A percentile compares a stretch with the other conserved stretches of the same genome.
Conservation (phyloP, 225 moss, liverwort and hornwort genomes). For the Marchantia paleacea region DNA sequence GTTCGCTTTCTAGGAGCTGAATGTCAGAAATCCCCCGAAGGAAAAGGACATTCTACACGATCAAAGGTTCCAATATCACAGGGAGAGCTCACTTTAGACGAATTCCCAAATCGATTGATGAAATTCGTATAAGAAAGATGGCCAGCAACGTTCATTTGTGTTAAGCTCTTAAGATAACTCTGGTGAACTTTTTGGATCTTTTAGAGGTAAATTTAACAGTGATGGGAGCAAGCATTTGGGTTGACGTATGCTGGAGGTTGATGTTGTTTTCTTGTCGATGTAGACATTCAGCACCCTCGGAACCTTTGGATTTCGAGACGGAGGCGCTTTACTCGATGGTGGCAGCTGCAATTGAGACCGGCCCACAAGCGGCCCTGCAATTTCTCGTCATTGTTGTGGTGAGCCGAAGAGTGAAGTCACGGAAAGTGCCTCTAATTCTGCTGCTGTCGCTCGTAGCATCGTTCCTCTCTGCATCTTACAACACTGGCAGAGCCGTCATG, state of each 20-base stretch:
- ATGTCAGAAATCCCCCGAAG: too few species aligned
- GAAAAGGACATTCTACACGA: too few species aligned
- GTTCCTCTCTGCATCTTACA: background rate
- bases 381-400: background rate
- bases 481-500: conserved; percentile 7
- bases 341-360: background rate
- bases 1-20: too few species aligned
- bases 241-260: background rate
- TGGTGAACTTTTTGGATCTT: too few species aligned
- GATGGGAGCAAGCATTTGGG: background rate
- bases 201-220: too few species aligned
- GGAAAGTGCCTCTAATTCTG: background rate
- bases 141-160: too few species aligned
- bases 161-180: too few species aligned
- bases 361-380: background rate
- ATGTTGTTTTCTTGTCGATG: background rate
- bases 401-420: background rate
- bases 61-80: too few species aligned
- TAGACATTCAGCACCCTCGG: background rate
- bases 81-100: too few species aligned
- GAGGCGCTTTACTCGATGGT: conserved; percentile 1
- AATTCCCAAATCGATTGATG: too few species aligned
- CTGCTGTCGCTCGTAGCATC: background rate
- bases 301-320: background rate
- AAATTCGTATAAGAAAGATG: too few species aligned